phyloP scores from a whole-genome alignment of 345 rosid species.

The Gossypium thurberi region DNA sequence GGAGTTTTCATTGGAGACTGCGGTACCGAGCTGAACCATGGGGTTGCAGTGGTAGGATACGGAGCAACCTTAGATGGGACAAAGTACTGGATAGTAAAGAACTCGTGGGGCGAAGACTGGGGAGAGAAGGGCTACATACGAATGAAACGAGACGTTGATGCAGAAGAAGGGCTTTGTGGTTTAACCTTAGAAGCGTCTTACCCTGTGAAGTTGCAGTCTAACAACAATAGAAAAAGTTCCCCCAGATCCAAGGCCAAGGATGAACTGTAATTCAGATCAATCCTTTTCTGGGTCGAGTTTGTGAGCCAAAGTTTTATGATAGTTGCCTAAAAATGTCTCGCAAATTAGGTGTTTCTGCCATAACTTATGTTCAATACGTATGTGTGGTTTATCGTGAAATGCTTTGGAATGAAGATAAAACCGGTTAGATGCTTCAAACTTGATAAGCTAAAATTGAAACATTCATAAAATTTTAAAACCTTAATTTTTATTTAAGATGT shows the following conservation, averaged over 20 bases:
- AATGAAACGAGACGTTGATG: slow-evolving; percentile 34
- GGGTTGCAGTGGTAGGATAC: slow-evolving; percentile 50
- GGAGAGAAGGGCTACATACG: slow-evolving; percentile 54
- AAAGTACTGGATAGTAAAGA: slow-evolving; percentile 52
- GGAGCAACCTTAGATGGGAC: slow-evolving; percentile 36
- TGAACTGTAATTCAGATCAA: background rate
- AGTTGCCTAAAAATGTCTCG: background rate
- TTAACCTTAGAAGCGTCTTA: slow-evolving; percentile 21
- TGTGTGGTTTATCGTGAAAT: background rate
- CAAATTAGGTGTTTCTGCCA: background rate
- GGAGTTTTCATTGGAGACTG: slow-evolving; percentile 49
- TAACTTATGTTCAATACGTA: background rate
- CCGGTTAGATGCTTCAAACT: background rate
- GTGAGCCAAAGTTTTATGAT: background rate
- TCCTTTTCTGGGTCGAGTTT: background rate
- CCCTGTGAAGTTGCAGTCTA: slow-evolving; percentile 4
- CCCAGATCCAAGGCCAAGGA: background rate
- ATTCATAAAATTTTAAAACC: background rate
- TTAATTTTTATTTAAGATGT: too few relatives aligned
- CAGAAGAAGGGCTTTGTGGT: slow-evolving; percentile 42
- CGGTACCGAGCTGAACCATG: slow-evolving; percentile 48
- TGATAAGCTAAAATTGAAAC: background rate
- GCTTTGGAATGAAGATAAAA: background rate
- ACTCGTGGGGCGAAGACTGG: slow-evolving; percentile 58
- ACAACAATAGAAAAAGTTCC: background rate